phyloP scores from a whole-genome alignment of 257 asterid species.

The Scutellaria galericulata region DNA sequence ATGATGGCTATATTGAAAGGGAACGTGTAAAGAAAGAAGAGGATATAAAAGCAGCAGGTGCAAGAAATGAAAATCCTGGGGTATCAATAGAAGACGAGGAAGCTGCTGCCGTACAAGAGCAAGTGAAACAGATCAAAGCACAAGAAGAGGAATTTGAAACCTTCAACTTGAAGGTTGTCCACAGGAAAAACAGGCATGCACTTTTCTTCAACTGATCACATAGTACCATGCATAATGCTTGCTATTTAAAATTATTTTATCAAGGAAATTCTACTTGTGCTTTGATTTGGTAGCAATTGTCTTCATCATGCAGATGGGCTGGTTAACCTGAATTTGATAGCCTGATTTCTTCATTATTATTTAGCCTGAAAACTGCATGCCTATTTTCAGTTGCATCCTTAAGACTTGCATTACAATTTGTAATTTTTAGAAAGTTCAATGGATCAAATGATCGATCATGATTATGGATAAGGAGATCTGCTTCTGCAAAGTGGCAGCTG shows the following conservation, averaged over 20 bases:
- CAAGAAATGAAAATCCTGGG: conserved; percentile 65
- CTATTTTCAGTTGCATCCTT: conserved; percentile 7
- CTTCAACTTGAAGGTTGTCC: conserved; percentile 89
- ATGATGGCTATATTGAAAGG: conserved; percentile 66
- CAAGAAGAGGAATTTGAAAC: conserved; percentile 97
- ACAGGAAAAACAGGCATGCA: conserved; percentile 88
- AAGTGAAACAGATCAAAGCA: conserved; percentile 92
- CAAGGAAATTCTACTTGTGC: conserved; percentile 12
- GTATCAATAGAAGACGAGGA: conserved; percentile 82
- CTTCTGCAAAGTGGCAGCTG: conserved; percentile 19
- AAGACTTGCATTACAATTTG: neutral
- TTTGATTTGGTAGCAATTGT: conserved; percentile 10
- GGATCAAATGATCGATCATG: neutral
- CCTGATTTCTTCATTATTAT: neutral
- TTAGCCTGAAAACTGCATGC: neutral
- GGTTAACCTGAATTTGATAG: conserved; percentile 22
- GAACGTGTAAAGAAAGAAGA: conserved; percentile 61
- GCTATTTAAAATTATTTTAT: conserved; percentile 1
- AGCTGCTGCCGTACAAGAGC: conserved; percentile 94
- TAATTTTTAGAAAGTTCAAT: neutral
- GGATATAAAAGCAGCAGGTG: conserved; percentile 45
- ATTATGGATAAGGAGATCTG: conserved; percentile 12
- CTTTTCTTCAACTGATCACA: conserved; percentile 10
- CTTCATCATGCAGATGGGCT: conserved; percentile 20
- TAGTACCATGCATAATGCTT: conserved; percentile 20